Evolutionary conservation across 805 yeast species (phyloP).

Genomic region (Candida lessepsii): DNA sequence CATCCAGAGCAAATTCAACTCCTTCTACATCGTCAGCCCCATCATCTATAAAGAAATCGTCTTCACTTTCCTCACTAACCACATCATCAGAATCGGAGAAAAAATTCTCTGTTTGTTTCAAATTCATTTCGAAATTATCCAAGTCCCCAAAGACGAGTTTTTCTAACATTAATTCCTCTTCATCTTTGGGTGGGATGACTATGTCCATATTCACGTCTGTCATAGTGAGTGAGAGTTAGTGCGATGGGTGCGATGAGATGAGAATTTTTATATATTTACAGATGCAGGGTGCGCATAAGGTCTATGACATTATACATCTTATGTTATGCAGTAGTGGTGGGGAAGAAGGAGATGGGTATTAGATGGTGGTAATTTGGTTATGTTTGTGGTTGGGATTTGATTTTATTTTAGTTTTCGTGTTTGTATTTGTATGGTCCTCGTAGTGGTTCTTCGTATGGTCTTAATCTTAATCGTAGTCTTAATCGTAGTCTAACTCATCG

Average conservation of each 20-base stretch:
- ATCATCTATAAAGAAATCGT: slow-evolving; percentile 43
- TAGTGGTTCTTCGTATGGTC: no score
- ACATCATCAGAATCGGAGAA: slow-evolving; percentile 39
- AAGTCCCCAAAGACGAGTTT: slow-evolving; percentile 87
- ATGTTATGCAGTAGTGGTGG: not conserved
- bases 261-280: slow-evolving; percentile 3
- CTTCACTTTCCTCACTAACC: slow-evolving; percentile 27
- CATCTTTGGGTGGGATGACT: slow-evolving; percentile 68
- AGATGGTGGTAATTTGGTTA: no score
- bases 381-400: not conserved
- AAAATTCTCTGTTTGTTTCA: slow-evolving; percentile 60
- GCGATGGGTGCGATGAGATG: slow-evolving; percentile 10
- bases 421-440: not conserved
- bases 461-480: no score
- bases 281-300: not conserved
- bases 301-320: not conserved
- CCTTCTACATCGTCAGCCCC: slow-evolving; percentile 19
- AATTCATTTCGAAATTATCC: slow-evolving; percentile 65
- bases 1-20: slow-evolving; percentile 10
- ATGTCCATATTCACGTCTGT: slow-evolving; percentile 13
- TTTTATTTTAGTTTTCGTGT: no score
- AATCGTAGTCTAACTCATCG: not conserved
- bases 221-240: not conserved
- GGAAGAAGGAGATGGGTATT: no score
- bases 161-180: slow-evolving; percentile 77